A percentile compares a stretch with the other conserved stretches of the same genome.
These are phyloP conservation scores for Melanogaster broomeanus DNA, from an alignment of 768 basidiomycete genomes.

Conservation along the genomic window DNA sequence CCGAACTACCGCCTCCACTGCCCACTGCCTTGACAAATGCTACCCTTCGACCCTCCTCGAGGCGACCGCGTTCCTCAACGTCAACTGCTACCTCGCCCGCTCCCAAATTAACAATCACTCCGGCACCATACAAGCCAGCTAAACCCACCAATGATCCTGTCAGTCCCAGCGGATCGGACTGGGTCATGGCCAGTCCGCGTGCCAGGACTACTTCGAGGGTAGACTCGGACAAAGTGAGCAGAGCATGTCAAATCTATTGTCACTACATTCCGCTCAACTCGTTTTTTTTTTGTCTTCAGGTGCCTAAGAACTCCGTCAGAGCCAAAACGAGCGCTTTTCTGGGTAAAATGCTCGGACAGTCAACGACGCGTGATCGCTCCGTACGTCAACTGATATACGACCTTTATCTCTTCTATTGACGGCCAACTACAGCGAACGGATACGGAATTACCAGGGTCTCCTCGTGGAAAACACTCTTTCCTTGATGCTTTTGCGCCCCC, in stretches of 20 bases:
- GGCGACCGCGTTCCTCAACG: constrained; percentile 47
- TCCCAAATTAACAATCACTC: constrained; percentile 38
- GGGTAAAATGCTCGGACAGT: constrained; percentile 76
- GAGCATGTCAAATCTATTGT: constrained; percentile 14
- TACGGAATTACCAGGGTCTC: constrained; percentile 35
- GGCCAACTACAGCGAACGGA: constrained; percentile 54
- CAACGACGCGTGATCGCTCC: constrained; percentile 65
- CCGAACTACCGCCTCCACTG: constrained; percentile 47
- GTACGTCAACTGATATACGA: constrained; percentile 40
- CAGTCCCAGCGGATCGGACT: constrained; percentile 43
- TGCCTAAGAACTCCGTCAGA: constrained; percentile 63
- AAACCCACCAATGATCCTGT: constrained; percentile 31
- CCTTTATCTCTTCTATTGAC: constrained; percentile 15
- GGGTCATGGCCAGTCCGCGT: constrained; percentile 50
- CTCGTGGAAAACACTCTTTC: constrained; percentile 30
- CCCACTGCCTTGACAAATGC: constrained; percentile 30
- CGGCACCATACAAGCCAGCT: constrained; percentile 20
- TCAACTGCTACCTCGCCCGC: constrained; percentile 30
- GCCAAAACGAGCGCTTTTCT: constrained; percentile 81
- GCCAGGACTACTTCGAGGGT: constrained; percentile 43
- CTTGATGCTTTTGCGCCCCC: constrained; percentile 40
- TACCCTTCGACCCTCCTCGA: constrained; percentile 29
- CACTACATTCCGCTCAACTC: neutral
- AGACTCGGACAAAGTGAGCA: constrained; percentile 51
- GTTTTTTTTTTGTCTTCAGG: constrained; percentile 5